Evolutionary conservation across 169 alveolate genomes (phyloP), one percentile per base, ranked within the genome.

Genomic region (Eimeria praecox): DNA sequence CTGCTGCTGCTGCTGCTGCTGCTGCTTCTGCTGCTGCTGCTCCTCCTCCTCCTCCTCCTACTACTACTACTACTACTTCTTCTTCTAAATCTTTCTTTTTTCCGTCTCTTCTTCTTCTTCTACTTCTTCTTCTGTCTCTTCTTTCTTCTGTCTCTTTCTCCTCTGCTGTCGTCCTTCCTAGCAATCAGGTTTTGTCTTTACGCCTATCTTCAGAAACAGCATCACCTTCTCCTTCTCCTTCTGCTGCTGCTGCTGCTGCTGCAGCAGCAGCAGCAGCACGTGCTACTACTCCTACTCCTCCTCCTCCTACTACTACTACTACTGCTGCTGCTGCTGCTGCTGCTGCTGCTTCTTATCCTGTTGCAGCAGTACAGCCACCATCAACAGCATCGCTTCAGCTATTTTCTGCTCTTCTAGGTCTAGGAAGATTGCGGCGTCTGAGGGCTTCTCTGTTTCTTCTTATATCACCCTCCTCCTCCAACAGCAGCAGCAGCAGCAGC

Each of bases 291-390:
- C 46, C 80, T n/a, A 44, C 80, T n/a, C n/a, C 44, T n/a, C 46
- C 44, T 69, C 30, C 80, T 56, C 46, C 80, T 69, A 44, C 44
- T 69, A 27, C 66, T 56, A n/a, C 49, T n/a, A 44, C 80, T n/a
- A 44, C 80, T n/a, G 80, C 80, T n/a, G 80, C 80, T n/a, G 46
- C 44, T n/a, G 80, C 44, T 69, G 46, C 80, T 56, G 80, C 80
- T 69, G 80, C 44, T 69, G 66, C 66, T 56, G 66, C 66, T 56
- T 3, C 66, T 56, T 27, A 14, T 56, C 66, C 66, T 56, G n/a
- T 56, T 56, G 66, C 66, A 14, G 66, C 66, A 5, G 4, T 56
- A 27, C 66, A 14, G 66, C 66, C 66, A 10, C 44, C 44, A 4
- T 30, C 46, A n/a, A 27, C 80, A 20, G 52, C 52, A 49, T 27